Conservation (phyloP, 1,139 yeast genomes). For the Blastobotrys petasosporus region DNA sequence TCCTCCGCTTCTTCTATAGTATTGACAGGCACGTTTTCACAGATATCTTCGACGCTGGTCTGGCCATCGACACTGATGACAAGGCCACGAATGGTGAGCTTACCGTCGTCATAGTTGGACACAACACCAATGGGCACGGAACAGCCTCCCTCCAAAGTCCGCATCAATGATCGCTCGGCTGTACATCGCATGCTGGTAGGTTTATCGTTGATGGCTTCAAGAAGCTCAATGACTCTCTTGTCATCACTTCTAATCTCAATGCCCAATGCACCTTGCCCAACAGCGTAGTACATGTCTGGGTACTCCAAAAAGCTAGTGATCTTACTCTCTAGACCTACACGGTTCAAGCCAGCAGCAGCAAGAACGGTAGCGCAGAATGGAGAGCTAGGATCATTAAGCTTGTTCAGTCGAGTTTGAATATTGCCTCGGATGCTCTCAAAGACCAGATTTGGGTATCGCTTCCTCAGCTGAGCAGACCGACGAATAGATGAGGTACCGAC, state of each 20-base stretch:
- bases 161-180: slow-evolving; percentile 87
- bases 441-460: slow-evolving; percentile 48
- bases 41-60: slow-evolving; percentile 53
- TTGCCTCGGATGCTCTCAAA: slow-evolving; percentile 88
- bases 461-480: slow-evolving; percentile 73
- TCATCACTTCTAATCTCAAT: slow-evolving; percentile 79
- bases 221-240: slow-evolving; percentile 47
- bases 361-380: slow-evolving; percentile 71
- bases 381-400: slow-evolving; percentile 66
- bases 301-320: slow-evolving; percentile 58
- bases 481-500: slow-evolving; percentile 95
- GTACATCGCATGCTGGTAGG: slow-evolving; percentile 69
- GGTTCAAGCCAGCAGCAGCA: slow-evolving; percentile 86
- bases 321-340: slow-evolving; percentile 65
- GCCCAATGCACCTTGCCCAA: slow-evolving; percentile 97
- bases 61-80: slow-evolving; percentile 85
- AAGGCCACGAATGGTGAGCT: slow-evolving; percentile 52
- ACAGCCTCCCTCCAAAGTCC: slow-evolving; percentile 93
- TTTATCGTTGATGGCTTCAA: slow-evolving; percentile 59
- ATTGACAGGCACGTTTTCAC: slow-evolving; percentile 30
- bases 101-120: slow-evolving; percentile 44
- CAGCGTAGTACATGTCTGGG: slow-evolving; percentile 93
- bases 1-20: slow-evolving; percentile 58
- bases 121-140: slow-evolving; percentile 94
- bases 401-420: slow-evolving; percentile 70